Percentiles rank a stretch among this genome's conserved stretches.
phyloP scores from a whole-genome alignment of 176 grass and related monocot genomes.

The Raddia guianensis region DNA sequence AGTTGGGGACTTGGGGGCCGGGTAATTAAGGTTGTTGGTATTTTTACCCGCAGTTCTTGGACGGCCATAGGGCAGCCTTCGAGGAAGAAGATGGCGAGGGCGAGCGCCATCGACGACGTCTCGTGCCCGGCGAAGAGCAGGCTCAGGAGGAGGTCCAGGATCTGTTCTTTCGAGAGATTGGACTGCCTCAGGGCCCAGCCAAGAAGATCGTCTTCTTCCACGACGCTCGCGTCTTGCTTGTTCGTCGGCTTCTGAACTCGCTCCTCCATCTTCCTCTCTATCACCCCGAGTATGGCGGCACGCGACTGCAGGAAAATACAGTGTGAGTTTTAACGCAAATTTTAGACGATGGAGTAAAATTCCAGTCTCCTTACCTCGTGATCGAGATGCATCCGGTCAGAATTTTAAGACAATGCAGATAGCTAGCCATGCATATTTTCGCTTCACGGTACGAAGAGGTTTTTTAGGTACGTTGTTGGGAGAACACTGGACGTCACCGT shows the following conservation, averaged over 20 bases:
- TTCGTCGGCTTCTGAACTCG: constrained; percentile 48
- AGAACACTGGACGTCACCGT: constrained; percentile 16
- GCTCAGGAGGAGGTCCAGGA: constrained; percentile 90
- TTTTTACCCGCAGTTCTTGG: constrained; percentile 60
- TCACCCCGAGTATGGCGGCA: constrained; percentile 72
- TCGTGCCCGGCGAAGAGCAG: constrained; percentile 94
- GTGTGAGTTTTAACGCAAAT: not conserved
- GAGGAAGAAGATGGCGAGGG: constrained; percentile 87
- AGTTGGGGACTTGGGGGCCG: not conserved
- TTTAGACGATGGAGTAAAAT: no score
- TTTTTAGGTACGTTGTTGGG: not conserved
- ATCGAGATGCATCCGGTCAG: no score
- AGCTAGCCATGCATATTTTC: not conserved
- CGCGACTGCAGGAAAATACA: constrained; percentile 51
- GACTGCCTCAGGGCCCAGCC: constrained; percentile 79
- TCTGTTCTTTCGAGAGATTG: constrained; percentile 77
- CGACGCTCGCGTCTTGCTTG: constrained; percentile 31
- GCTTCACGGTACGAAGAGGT: constrained; percentile 11
- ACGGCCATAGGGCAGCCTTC: constrained; percentile 78
- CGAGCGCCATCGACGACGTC: constrained; percentile 87
- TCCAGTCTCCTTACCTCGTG: no score
- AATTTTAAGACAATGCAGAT: not conserved
- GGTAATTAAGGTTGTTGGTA: not conserved
- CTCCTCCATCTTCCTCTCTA: constrained; percentile 85
- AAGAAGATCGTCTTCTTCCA: constrained; percentile 86